Evolutionary conservation across 805 yeast genomes (phyloP).

Genomic region (Priceomyces medius): DNA sequence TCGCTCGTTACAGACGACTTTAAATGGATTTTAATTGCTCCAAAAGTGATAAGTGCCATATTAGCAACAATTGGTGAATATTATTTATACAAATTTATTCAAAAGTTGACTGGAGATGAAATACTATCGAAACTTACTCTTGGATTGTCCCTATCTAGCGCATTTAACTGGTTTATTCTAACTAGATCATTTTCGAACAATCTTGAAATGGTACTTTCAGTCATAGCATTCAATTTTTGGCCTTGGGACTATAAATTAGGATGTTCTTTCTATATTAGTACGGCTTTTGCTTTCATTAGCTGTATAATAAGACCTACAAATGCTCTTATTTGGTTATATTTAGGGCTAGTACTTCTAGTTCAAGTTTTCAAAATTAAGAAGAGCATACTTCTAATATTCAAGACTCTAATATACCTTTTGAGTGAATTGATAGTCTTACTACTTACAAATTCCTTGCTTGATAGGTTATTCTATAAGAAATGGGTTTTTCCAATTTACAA

Average conservation of each 20-base stretch:
- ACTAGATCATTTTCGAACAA: constrained; percentile 87
- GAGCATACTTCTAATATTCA: constrained; percentile 1
- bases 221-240: constrained; percentile 69
- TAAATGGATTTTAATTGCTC: constrained; percentile 48
- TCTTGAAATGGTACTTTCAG: constrained; percentile 71
- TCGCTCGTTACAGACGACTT: constrained; percentile 16
- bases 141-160: constrained; percentile 54
- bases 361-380: neutral
- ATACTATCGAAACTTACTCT: constrained; percentile 43
- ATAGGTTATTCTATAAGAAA: constrained; percentile 58
- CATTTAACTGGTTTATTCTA: constrained; percentile 78
- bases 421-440: constrained; percentile 27
- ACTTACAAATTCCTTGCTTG: constrained; percentile 44
- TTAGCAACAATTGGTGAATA: constrained; percentile 74
- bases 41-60: constrained; percentile 68
- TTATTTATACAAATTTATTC: constrained; percentile 50
- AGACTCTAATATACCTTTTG: constrained; percentile 18
- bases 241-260: constrained; percentile 48
- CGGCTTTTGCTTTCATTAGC: constrained; percentile 56
- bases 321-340: constrained; percentile 66
- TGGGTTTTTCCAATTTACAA: constrained; percentile 62
- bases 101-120: constrained; percentile 31
- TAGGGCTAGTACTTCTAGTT: constrained; percentile 42
- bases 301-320: constrained; percentile 86
- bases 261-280: constrained; percentile 14